Base-by-base conservation (phyloP, 495 filamentous ascomycete species). In the Parathielavia hyrcaniae region DNA sequence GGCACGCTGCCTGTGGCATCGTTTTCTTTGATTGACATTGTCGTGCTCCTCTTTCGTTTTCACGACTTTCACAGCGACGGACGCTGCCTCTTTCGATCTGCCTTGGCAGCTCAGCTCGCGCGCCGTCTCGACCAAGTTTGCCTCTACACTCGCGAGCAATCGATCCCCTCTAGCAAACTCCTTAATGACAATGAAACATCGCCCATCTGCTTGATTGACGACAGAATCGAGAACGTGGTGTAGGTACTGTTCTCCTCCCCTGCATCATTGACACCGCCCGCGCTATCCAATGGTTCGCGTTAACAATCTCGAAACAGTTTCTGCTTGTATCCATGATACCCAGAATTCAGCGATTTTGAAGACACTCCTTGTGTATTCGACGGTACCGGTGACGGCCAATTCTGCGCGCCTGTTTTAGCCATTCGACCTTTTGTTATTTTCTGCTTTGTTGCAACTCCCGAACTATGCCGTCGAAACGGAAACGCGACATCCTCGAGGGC, bases 391-490 rank as follows among this genome's bases (percentile, higher is more conserved):
- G 26, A 5, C 32, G 4, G 19, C 49, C 56, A 10, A 16, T 14
- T 30, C 22, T 26, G 50, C 26, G 6, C 26, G 26, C 26, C 36
- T 20, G 48, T 19, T 35, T 52, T 46, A 41, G 34, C 44, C 26
- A 36, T 43, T 23, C 38, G 5, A 30, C 36, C 35, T 40, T 34
- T 16, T 22, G 12, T 30, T 16, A 4, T 32, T 39, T 23, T 19
- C 50, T 19, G 39, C 19, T 26, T 34, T 59, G 49, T 59, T 34
- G 16, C 23, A 36, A 5, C n/a, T 23, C 11, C 8, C 32, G 4
- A 40, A 55, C 50, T 19, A 69, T 69, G 67, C 53, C 57, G 4
- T 23, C 58, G 5, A 93, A 93, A 72, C 81, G 90, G 58, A 86
- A 85, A 71, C 56, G 69, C 39, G 71, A 73, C 47, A 61, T 71